Conservation (phyloP, 2,329 filamentous ascomycete species). For the Colletotrichum sp. region DNA sequence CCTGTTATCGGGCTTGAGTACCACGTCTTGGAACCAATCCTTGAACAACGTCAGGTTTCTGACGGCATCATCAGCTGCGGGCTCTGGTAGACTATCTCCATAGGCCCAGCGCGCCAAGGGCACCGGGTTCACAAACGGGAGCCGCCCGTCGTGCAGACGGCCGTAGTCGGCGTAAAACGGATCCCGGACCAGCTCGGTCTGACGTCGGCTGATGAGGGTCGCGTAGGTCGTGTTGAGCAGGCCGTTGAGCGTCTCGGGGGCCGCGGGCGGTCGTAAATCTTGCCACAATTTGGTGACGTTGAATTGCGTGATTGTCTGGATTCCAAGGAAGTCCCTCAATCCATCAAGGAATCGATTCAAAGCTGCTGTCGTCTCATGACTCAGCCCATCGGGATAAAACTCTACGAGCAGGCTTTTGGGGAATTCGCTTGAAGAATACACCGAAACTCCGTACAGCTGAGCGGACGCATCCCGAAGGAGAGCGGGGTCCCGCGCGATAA, state of each 20-base stretch:
- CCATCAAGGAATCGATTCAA: conserved; percentile 30
- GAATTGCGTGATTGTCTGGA: conserved; percentile 22
- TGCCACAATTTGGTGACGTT: conserved; percentile 29
- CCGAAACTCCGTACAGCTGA: neutral
- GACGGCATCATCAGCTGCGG: conserved; percentile 39
- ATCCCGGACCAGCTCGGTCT: conserved; percentile 36
- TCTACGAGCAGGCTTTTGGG: conserved; percentile 31
- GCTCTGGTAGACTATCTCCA: neutral
- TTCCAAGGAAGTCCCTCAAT: conserved; percentile 29
- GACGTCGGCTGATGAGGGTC: conserved; percentile 38
- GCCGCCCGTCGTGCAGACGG: neutral
- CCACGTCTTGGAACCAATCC: conserved; percentile 48
- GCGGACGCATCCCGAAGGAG: conserved; percentile 28
- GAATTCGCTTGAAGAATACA: neutral
- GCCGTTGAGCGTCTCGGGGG: conserved; percentile 19
- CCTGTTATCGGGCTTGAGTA: conserved; percentile 37
- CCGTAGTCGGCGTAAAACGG: conserved; percentile 43
- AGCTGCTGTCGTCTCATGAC: conserved; percentile 19
- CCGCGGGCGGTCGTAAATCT: neutral
- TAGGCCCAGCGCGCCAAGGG: neutral
- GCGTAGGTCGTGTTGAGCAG: conserved; percentile 38
- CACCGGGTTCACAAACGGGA: neutral
- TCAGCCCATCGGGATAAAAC: conserved; percentile 24
- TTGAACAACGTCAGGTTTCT: conserved; percentile 55
- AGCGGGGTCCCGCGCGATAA: conserved; percentile 35